Base-by-base conservation (phyloP, 2,329 filamentous ascomycete species). In the Exophiala lecanii-corni region DNA sequence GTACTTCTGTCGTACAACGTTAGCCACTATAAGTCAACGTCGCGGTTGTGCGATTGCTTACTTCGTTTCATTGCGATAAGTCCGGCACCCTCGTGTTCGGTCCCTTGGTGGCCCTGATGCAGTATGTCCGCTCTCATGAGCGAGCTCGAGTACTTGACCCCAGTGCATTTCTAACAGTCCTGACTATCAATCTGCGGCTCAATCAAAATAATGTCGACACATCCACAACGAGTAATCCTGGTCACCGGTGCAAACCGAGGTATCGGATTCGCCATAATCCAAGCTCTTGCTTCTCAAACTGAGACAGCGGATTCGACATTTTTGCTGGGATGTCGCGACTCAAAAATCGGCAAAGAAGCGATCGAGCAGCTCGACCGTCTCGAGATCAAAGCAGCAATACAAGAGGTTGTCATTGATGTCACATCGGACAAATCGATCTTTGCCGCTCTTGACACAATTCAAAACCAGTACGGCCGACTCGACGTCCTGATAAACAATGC, bases 401-500 rank as follows among this genome's bases (percentile, higher is more conserved):
- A 21, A 21, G 40, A 18, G 25, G 5, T 33, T 15, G 25, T 23
- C 13, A 15, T 36, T 5, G 35, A 36, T 28, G 47, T 33, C n/a
- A 35, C 20, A 16, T 50, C 26, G 15, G 37, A 39, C 42, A 28
- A n/a, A 26, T 44, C 40, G 18, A 41, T 41, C 17, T 12, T 6
- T 13, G 18, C 10, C 15, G 38, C 38, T 5, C 12, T 34, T 4
- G 28, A 9, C 20, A 3, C 18, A 10, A 30, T 45, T 13, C 17
- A 26, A 19, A 5, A 18, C 6, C 33, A 32, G 18, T 32, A 41
- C 32, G 33, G 42, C 16, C 48, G 41, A 9, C 43, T 60, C 6
- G 59, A 62, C 41, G 53, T 62, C 16, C 45, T 61, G 5, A 47
- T 61, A 46, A 62, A 62, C 37, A 57, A 55, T 31, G 57, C 53